phyloP scores from a whole-genome alignment of 805 yeast genomes.

The Kurtzmaniella cleridarum region DNA sequence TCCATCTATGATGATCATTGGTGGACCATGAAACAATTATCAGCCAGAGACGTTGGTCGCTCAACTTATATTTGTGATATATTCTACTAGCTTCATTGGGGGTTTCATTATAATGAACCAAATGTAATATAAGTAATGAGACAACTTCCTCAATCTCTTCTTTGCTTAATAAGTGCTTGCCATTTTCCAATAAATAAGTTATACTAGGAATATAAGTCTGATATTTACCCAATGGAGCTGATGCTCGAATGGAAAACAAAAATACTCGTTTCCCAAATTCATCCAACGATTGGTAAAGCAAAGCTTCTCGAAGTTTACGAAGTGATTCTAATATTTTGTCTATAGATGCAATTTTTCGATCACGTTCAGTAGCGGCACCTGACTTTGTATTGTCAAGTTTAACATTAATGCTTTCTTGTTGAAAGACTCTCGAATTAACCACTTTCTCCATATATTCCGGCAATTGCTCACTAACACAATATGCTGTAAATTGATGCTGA shows the following conservation, averaged over 20 bases:
- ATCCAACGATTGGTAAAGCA: slow-evolving; percentile 33
- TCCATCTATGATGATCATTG: slow-evolving; percentile 27
- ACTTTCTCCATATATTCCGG: slow-evolving; percentile 7
- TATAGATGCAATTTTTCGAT: slow-evolving; percentile 6
- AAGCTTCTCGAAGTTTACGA: slow-evolving; percentile 53
- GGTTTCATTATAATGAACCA: slow-evolving; percentile 34
- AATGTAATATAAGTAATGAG: slow-evolving; percentile 40
- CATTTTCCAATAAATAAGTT: slow-evolving; percentile 30
- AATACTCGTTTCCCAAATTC: slow-evolving; percentile 42
- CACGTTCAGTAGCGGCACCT: not conserved
- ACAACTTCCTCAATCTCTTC: slow-evolving; percentile 37
- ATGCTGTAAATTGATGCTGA: slow-evolving; percentile 18
- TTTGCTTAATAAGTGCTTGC: slow-evolving; percentile 13
- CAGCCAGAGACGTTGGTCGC: slow-evolving; percentile 9
- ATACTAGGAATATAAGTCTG: slow-evolving; percentile 53
- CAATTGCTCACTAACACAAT: slow-evolving; percentile 22
- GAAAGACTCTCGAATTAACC: slow-evolving; percentile 2
- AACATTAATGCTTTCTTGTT: not conserved
- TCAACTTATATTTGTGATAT: slow-evolving; percentile 17
- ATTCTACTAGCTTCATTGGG: slow-evolving; percentile 25
- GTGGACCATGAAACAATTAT: slow-evolving; percentile 23
- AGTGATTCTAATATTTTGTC: slow-evolving; percentile 25
- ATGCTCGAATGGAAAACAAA: slow-evolving; percentile 41
- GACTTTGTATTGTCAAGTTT: not conserved
- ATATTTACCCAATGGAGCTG: slow-evolving; percentile 42